A percentile compares a stretch with the other conserved stretches of the same genome.
phyloP scores from a whole-genome alignment of 139 green algal genomes.

The Asterochloris erici region DNA sequence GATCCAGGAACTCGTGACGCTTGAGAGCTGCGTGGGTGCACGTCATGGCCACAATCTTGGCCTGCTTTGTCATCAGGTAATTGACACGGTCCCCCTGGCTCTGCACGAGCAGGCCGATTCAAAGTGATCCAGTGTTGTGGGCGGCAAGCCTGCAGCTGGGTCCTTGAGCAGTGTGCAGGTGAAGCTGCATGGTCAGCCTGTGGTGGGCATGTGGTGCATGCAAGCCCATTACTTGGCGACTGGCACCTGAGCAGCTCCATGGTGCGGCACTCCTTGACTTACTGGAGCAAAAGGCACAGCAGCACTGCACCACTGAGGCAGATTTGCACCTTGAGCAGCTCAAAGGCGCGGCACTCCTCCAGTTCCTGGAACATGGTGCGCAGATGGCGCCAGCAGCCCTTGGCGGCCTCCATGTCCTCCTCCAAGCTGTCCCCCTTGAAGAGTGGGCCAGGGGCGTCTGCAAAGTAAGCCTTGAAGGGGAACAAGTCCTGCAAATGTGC shows the following conservation, averaged over 20 bases:
- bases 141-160: no score
- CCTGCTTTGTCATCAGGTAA: conserved; percentile 96
- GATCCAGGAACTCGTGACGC: conserved; percentile 88
- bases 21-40: conserved; percentile 98
- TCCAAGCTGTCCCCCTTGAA: conserved; percentile 62
- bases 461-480: conserved; percentile 92
- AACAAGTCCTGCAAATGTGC: conserved; percentile 58
- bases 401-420: conserved; percentile 51
- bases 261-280: no score
- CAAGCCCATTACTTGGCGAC: no score
- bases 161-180: no score
- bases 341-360: conserved; percentile 95
- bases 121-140: no score
- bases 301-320: not conserved
- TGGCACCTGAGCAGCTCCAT: no score
- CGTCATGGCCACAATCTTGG: conserved; percentile 99
- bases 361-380: conserved; percentile 92
- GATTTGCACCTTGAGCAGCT: conserved; percentile 78
- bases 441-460: conserved; percentile 72
- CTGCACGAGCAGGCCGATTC: conserved; percentile 18
- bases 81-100: conserved; percentile 84
- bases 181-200: no score
- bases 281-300: not conserved
- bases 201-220: no score
- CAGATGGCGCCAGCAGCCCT: conserved; percentile 89